A percentile compares a stretch with the other conserved stretches of the same genome.
Conservation (phyloP, 192 early-diverging fungal species). For the Chytriomyces sp. region DNA sequence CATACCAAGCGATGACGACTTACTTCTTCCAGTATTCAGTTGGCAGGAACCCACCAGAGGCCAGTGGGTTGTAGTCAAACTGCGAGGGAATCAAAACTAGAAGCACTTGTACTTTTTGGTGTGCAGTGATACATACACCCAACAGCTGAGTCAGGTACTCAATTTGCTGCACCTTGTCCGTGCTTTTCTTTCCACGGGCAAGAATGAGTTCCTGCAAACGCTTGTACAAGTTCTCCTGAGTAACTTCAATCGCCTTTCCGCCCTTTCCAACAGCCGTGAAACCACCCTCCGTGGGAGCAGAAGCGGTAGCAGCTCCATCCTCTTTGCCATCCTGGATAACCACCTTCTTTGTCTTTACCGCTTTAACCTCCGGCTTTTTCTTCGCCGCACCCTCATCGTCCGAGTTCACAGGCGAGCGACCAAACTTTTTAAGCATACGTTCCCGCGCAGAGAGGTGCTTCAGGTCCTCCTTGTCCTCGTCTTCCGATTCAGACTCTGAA, state of each 20-base stretch:
- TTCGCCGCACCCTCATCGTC: conserved; percentile 11
- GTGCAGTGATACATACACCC: conserved; percentile 61
- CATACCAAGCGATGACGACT: background rate
- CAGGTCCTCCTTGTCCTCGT: conserved; percentile 28
- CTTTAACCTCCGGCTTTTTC: conserved; percentile 58
- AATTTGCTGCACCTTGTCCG: conserved; percentile 80
- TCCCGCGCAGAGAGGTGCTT: conserved; percentile 9
- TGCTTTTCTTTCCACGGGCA: conserved; percentile 93
- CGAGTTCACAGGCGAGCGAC: conserved; percentile 9
- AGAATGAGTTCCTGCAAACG: conserved; percentile 75
- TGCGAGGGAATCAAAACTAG: conserved; percentile 84
- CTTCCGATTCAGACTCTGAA: conserved; percentile 28
- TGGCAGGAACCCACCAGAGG: conserved; percentile 69
- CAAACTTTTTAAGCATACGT: conserved; percentile 32
- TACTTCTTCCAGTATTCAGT: conserved; percentile 79
- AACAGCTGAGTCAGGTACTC: conserved; percentile 67
- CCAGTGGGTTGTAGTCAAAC: conserved; percentile 77
- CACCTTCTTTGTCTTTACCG: conserved; percentile 10
- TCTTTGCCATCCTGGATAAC: conserved; percentile 31
- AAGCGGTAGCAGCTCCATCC: conserved; percentile 18
- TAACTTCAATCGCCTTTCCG: conserved; percentile 60
- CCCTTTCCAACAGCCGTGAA: conserved; percentile 58
- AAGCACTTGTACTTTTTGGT: conserved; percentile 82
- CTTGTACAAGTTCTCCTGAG: conserved; percentile 79
- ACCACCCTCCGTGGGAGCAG: conserved; percentile 34